These are phyloP conservation scores for Blastomyces silverae DNA, from an alignment of 2,329 filamentous ascomycete genomes.

Conservation along the genomic window DNA sequence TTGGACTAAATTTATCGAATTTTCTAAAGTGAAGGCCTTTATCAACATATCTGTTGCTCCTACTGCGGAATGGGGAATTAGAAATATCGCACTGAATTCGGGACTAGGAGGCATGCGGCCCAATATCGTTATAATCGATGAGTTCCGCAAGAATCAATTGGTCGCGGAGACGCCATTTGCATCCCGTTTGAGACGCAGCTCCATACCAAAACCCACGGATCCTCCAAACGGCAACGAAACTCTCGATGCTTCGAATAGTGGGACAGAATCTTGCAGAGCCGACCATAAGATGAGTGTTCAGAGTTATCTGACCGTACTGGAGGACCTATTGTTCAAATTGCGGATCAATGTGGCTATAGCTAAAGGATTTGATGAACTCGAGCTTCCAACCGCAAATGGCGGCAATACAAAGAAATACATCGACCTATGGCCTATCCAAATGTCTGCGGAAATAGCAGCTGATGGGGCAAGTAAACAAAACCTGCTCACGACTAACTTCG, in stretches of 20 bases:
- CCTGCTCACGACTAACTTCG: slow-evolving; percentile 79
- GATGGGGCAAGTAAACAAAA: slow-evolving; percentile 57
- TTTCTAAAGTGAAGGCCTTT: slow-evolving; percentile 79
- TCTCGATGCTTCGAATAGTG: neutral
- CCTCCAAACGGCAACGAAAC: slow-evolving; percentile 15
- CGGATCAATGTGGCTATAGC: slow-evolving; percentile 80
- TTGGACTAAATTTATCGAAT: slow-evolving; percentile 84
- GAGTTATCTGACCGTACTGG: slow-evolving; percentile 74
- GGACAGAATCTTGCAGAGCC: slow-evolving; percentile 15
- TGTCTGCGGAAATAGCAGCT: slow-evolving; percentile 73
- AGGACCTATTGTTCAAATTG: slow-evolving; percentile 69
- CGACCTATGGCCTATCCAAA: slow-evolving; percentile 87
- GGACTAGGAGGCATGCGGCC: slow-evolving; percentile 82
- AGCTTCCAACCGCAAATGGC: slow-evolving; percentile 58
- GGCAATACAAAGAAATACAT: slow-evolving; percentile 66
- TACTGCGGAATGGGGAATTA: slow-evolving; percentile 72
- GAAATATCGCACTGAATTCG: slow-evolving; percentile 73
- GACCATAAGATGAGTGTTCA: slow-evolving; percentile 45
- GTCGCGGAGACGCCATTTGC: slow-evolving; percentile 39
- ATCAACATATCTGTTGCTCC: slow-evolving; percentile 81
- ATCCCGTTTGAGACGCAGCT: slow-evolving; percentile 15
- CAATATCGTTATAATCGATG: slow-evolving; percentile 76
- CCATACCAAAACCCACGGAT: slow-evolving; percentile 22
- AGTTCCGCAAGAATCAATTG: slow-evolving; percentile 58
- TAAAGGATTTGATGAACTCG: slow-evolving; percentile 69